These are phyloP conservation scores for Backusella morwellensis DNA, from an alignment of 192 early-diverging fungal genomes.

Conservation along the genomic window DNA sequence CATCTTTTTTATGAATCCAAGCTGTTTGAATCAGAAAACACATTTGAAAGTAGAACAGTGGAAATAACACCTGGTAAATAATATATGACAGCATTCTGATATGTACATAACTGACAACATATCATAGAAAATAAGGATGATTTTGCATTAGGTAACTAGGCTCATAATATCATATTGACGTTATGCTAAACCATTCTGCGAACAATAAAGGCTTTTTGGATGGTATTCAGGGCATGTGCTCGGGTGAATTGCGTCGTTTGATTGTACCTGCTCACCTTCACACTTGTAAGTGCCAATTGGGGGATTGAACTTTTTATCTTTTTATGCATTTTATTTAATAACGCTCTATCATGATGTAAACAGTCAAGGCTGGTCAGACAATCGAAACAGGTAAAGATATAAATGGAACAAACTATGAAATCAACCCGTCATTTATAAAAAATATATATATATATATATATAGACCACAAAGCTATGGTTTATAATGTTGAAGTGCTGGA, in stretches of 20 bases:
- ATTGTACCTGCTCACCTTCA: constrained; percentile 13
- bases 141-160: background rate
- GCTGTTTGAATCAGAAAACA: background rate
- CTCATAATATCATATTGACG: background rate
- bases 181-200: background rate
- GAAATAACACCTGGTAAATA: background rate
- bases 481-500: constrained; percentile 21
- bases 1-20: background rate
- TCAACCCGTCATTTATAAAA: background rate
- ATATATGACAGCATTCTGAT: background rate
- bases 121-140: background rate
- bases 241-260: constrained; percentile 23
- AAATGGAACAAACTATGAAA: background rate
- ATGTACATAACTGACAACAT: background rate
- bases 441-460: too few relatives aligned
- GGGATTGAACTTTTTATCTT: background rate
- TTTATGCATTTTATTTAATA: background rate
- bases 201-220: constrained; percentile 17
- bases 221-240: constrained; percentile 28
- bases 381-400: constrained; percentile 5
- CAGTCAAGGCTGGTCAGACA: background rate
- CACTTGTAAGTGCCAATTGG: background rate
- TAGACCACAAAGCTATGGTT: constrained; percentile 9
- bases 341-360: background rate
- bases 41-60: background rate